Evolutionary conservation across 805 yeast genomes (phyloP), one percentile per base, ranked within the genome.

Genomic region (Blastobotrys chiropterorum): DNA sequence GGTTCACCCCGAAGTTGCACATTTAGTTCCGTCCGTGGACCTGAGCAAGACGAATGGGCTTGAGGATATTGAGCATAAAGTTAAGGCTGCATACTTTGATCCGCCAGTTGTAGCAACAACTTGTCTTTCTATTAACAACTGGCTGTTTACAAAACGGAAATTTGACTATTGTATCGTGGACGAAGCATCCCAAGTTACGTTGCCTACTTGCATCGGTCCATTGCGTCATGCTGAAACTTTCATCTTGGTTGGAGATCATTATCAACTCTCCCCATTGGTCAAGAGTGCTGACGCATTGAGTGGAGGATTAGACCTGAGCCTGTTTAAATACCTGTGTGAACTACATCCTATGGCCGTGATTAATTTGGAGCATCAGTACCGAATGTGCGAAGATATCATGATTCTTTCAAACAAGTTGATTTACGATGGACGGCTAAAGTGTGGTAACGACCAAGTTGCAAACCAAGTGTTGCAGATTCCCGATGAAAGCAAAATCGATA

Each of bases 121-220:
- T 0, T 87, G 96, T 62, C 71, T 92, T 44, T 90, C 95, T 0
- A 77, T 89, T 15, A 75, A 70, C 38, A 88, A 84, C 62, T 73
- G 82, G 63, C 66, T 82, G 2, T 83, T 90, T 60, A 49, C 69
- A 77, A 61, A 72, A 61, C 67, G 80, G 34, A 74, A 71, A 14
- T 94, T 94, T 67, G 99, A 94, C 62, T 92, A 86, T 63, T 95
- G 97, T 63, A 90, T 94, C 42, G 78, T 94, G 44, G 99, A 94
- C 66, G 99, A 94, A 66, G 98, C 98, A 0, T 90, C 97, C 0
- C 99, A 94, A 63, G 86, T 92, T 0, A 85, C 97, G 0, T 75
- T 92, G 75, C 99, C 99, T 0, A 76, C 87, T 3, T 86, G 95
- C 59, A 67, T 94, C 26, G 99, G 98, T 0, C 98, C 99, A 0